Conservation (phyloP, 2,329 filamentous ascomycete genomes). For the Tolypocladium endophyticum region DNA sequence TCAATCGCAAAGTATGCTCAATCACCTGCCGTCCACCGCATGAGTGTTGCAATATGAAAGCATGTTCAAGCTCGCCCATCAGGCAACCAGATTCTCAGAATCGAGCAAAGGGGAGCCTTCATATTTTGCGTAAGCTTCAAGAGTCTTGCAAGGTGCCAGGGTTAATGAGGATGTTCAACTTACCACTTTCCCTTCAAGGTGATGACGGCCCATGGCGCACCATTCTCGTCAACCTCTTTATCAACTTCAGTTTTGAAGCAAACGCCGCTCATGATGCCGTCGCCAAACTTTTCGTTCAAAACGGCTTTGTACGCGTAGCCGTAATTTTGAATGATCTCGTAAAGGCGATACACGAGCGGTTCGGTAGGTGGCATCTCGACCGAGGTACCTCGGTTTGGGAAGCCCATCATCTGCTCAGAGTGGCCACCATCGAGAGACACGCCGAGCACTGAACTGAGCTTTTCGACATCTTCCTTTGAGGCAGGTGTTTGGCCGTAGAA, state of each 20-base stretch:
- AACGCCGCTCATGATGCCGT: constrained; percentile 96
- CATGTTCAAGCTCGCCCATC: background rate
- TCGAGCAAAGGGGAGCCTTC: background rate
- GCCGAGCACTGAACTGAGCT: constrained; percentile 54
- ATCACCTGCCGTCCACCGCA: background rate
- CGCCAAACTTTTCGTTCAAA: constrained; percentile 87
- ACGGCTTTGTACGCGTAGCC: constrained; percentile 94
- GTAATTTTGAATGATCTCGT: constrained; percentile 94
- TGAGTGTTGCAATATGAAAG: background rate
- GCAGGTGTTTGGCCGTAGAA: constrained; percentile 85
- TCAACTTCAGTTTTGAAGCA: constrained; percentile 84
- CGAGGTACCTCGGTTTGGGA: constrained; percentile 69
- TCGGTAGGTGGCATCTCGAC: constrained; percentile 26
- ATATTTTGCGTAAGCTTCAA: background rate
- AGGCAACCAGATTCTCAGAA: background rate
- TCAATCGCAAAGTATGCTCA: background rate
- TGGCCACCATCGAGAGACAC: constrained; percentile 45
- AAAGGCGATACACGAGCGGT: constrained; percentile 67
- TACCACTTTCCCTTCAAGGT: constrained; percentile 77
- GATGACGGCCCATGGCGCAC: constrained; percentile 74
- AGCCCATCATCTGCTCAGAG: constrained; percentile 54
- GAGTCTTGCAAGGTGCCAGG: background rate
- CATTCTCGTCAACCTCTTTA: constrained; percentile 81
- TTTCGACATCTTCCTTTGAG: constrained; percentile 54
- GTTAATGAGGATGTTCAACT: constrained; percentile 14